These are phyloP conservation scores for Galeopsis tetrahit DNA, from an alignment of 257 asterid species.

Conservation along the genomic window DNA sequence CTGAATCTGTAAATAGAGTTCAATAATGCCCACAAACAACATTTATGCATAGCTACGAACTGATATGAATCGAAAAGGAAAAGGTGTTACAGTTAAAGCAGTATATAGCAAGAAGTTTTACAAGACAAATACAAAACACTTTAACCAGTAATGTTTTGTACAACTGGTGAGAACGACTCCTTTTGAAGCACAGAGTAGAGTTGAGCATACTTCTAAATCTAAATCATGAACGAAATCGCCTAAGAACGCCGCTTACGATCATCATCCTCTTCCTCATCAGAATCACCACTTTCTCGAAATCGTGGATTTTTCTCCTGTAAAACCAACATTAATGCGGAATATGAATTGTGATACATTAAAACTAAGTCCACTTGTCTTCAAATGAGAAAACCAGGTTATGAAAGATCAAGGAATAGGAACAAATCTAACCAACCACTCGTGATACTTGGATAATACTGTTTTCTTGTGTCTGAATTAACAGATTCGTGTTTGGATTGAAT, in stretches of 20 bases:
- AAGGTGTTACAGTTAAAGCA: slow-evolving; percentile 8
- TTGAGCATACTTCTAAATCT: slow-evolving; percentile 27
- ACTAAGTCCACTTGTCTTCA: background rate
- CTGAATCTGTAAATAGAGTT: background rate
- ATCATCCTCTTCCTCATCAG: slow-evolving; percentile 86
- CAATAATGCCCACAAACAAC: background rate
- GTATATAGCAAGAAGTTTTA: slow-evolving; percentile 29
- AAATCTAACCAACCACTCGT: background rate
- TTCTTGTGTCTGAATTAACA: background rate
- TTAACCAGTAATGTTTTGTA: slow-evolving; percentile 23
- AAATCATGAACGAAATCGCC: slow-evolving; percentile 18
- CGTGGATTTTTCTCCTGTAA: slow-evolving; percentile 93
- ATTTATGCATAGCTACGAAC: slow-evolving; percentile 23
- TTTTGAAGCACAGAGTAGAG: slow-evolving; percentile 27
- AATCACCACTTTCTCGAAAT: slow-evolving; percentile 90
- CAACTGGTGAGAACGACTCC: slow-evolving; percentile 2
- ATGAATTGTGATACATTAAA: background rate
- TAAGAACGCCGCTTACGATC: slow-evolving; percentile 53
- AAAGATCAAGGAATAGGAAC: background rate
- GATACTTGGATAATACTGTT: background rate
- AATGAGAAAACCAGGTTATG: background rate
- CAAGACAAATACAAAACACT: slow-evolving; percentile 23
- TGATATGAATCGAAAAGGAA: background rate
- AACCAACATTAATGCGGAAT: slow-evolving; percentile 12
- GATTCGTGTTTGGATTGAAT: background rate